Evolutionary conservation across 2,329 filamentous ascomycete species (phyloP).

Genomic region (Sclerotinia sclerotiorum): DNA sequence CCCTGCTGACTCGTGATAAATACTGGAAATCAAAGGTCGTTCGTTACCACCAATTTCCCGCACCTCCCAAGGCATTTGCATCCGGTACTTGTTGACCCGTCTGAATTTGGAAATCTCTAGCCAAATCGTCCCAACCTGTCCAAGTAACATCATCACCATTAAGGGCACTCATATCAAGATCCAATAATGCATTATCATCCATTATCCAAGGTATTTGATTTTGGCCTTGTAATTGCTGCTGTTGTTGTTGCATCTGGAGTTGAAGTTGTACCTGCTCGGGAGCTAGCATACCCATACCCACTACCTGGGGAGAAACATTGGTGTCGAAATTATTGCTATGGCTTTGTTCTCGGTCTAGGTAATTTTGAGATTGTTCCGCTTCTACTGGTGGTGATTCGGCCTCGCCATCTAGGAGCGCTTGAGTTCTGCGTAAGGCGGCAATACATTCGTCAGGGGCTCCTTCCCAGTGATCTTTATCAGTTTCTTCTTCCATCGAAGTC

Average conservation of each 20-base stretch:
- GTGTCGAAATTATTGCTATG: constrained; percentile 6
- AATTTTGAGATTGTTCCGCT: not conserved
- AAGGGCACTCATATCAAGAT: constrained; percentile 37
- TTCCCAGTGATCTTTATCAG: constrained; percentile 22
- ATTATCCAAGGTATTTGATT: constrained; percentile 32
- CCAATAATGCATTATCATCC: constrained; percentile 33
- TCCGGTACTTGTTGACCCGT: constrained; percentile 24
- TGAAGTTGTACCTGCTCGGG: constrained; percentile 34
- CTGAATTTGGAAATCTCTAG: constrained; percentile 39
- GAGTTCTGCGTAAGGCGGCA: constrained; percentile 1
- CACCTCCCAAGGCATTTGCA: constrained; percentile 31
- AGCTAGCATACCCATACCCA: constrained; percentile 33
- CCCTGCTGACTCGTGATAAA: not conserved
- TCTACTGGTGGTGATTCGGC: not conserved
- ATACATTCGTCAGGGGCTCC: constrained; percentile 17
- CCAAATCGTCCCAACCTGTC: constrained; percentile 42
- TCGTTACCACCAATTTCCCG: constrained; percentile 37
- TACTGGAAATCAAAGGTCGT: not conserved
- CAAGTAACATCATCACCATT: constrained; percentile 38
- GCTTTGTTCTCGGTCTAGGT: not conserved
- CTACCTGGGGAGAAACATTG: constrained; percentile 30
- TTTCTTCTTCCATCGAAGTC: constrained; percentile 29
- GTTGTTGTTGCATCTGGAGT: constrained; percentile 32
- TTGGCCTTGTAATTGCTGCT: constrained; percentile 23
- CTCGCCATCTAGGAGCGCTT: not conserved